phyloP scores from a whole-genome alignment of 1,284 basidiomycete genomes.

The Xerocomus nothofagi region DNA sequence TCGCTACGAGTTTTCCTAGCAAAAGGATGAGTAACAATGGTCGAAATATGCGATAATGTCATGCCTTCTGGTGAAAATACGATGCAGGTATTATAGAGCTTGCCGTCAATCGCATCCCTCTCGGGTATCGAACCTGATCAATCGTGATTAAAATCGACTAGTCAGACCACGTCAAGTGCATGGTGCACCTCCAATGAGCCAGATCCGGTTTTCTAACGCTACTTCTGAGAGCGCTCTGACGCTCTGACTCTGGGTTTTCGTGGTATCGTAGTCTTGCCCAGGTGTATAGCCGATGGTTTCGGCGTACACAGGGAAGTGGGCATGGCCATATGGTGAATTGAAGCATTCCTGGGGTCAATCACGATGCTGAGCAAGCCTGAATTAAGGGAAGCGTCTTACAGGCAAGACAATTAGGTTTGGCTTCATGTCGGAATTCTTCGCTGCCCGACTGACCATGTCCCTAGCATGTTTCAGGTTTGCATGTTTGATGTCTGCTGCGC shows the following conservation, averaged over 20 bases:
- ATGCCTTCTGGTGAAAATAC: conserved; percentile 86
- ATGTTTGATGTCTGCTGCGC: conserved; percentile 47
- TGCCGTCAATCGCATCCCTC: conserved; percentile 58
- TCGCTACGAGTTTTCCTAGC: conserved; percentile 80
- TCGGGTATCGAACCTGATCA: conserved; percentile 86
- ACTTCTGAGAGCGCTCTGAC: conserved; percentile 80
- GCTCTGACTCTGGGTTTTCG: conserved; percentile 69
- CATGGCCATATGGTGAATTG: conserved; percentile 94
- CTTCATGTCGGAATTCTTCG: conserved; percentile 46
- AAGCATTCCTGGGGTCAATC: conserved; percentile 79
- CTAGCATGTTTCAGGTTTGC: conserved; percentile 79
- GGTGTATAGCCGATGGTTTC: conserved; percentile 71
- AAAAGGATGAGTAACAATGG: conserved; percentile 3
- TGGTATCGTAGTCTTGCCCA: conserved; percentile 57
- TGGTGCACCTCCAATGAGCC: conserved; percentile 85
- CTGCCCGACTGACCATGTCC: conserved; percentile 76
- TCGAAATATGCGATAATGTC: conserved; percentile 8
- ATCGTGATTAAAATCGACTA: neutral
- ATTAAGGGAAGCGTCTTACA: conserved; percentile 43
- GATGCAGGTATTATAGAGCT: conserved; percentile 91
- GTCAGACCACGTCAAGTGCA: neutral
- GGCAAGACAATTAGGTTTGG: conserved; percentile 89
- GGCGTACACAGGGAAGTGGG: conserved; percentile 82
- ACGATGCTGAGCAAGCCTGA: neutral
- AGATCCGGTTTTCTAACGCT: conserved; percentile 80